Evolutionary conservation across 257 asterid genomes (phyloP), one percentile per base, ranked within the genome.

Genomic region (Mitragyna speciosa): DNA sequence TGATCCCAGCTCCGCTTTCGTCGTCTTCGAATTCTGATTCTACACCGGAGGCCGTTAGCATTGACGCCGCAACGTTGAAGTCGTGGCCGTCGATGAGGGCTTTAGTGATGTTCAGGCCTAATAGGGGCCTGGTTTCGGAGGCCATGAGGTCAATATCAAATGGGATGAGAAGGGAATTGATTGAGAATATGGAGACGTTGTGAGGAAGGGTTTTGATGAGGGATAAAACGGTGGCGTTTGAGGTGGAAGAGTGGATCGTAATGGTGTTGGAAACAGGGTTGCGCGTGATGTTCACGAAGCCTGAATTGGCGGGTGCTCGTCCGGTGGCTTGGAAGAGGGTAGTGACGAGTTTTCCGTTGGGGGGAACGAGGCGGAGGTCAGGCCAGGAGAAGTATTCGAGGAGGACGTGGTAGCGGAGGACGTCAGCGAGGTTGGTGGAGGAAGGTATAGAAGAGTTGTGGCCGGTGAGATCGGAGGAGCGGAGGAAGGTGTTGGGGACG

Each of bases 61-160:
- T 92, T 45, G 98, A 84, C 14, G 98, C 97, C 4, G 97, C 98
- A 0, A 94, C 97, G 30, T 94, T 94, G 86, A 94, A 94, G 64
- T 83, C 81, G 79, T 94, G 98, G 65, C 93, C 98, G 83, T 92
- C 96, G 56, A 92, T 82, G 24, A 94, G 87, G 22, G 91, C 90
- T 76, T 87, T 87, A 16, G 97, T 94, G 26, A 94, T 94, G 85
- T 92, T 94, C 22, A 94, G 82, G 7, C 92, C 98, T n/a, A 86
- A 83, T 33, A 93, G 92, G 4, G 98, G 97, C 20, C 96, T 89
- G 0, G 94, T 88, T 52, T 92, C 98, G 30, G 97, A 92, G 26
- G 97, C 96, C 94, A 91, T 89, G 43, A 94, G 89, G 83, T 91
- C 88, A 72, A 89, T 81, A 39, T 87, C 86, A 81, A 80, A 82